phyloP scores from a whole-genome alignment of 495 filamentous ascomycete species.

The Clohesyomyces aquaticus region DNA sequence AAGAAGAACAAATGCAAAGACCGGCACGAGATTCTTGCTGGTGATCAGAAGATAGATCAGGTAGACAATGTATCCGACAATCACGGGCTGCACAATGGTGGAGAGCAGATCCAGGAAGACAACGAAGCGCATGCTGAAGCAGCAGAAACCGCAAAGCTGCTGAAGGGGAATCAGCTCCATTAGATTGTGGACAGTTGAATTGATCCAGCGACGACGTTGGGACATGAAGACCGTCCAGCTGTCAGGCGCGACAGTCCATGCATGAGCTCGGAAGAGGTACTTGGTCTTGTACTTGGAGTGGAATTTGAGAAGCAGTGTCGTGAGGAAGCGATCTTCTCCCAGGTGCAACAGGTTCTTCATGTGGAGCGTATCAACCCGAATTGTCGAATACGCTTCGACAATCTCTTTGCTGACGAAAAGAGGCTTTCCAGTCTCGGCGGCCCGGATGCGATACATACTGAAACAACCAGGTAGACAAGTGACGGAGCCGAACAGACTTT shows the following conservation, averaged over 20 bases:
- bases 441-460: constrained; percentile 96
- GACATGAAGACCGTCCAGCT: constrained; percentile 93
- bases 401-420: constrained; percentile 93
- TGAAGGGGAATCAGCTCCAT: constrained; percentile 91
- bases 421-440: constrained; percentile 90
- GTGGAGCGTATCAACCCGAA: constrained; percentile 95
- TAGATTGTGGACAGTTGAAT: constrained; percentile 97
- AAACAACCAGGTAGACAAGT: constrained; percentile 98
- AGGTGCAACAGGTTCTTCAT: constrained; percentile 98
- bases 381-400: constrained; percentile 81
- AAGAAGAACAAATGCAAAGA: constrained; percentile 85
- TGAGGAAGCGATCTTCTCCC: constrained; percentile 93
- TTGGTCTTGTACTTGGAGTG: constrained; percentile 97
- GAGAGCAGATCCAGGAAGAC: constrained; percentile 93
- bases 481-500: constrained; percentile 94
- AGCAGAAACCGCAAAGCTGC: constrained; percentile 98
- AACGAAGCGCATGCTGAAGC: constrained; percentile 98
- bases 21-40: constrained; percentile 66
- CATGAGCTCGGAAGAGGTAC: constrained; percentile 88
- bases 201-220: constrained; percentile 98
- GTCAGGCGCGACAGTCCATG: constrained; percentile 95
- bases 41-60: constrained; percentile 73
- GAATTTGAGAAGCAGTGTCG: constrained; percentile 89
- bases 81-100: constrained; percentile 90
- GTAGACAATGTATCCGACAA: constrained; percentile 88